Percentiles rank a stretch among this genome's conserved stretches.
Conservation (phyloP, 306 rosid genomes). For the Erythrophleum fordii region DNA sequence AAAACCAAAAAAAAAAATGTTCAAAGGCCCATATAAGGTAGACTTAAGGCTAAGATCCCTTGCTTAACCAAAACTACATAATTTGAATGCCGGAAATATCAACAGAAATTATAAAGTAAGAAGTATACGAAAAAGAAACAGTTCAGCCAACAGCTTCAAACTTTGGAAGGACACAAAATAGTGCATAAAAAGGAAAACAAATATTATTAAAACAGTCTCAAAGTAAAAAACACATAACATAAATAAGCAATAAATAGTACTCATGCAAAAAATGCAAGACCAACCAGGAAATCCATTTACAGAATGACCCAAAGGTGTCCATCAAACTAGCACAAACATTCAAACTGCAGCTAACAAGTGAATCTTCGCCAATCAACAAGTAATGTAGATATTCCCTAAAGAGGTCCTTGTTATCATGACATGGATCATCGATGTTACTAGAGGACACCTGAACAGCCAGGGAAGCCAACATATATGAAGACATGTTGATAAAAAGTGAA, state of each 20-base stretch:
- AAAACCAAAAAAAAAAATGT: not conserved
- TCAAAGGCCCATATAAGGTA: not conserved
- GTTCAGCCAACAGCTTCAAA: not conserved
- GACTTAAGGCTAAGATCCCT: not conserved
- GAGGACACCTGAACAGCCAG: constrained; percentile 48
- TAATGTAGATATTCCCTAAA: not conserved
- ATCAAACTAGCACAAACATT: not conserved
- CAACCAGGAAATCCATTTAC: constrained; percentile 4
- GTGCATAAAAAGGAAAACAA: not conserved
- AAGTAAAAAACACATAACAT: not conserved
- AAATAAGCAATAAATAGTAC: not conserved
- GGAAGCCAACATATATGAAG: constrained; percentile 43
- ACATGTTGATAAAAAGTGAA: constrained; percentile 24
- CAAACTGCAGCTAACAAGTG: constrained; percentile 4
- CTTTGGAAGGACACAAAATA: not conserved
- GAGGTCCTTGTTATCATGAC: not conserved
- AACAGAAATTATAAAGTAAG: not conserved
- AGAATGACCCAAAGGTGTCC: constrained; percentile 1
- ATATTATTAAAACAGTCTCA: not conserved
- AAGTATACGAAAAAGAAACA: not conserved
- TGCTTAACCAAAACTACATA: not conserved
- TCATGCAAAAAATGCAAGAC: constrained; percentile 1
- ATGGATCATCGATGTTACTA: not conserved
- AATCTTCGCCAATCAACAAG: not conserved
- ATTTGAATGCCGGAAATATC: not conserved